phyloP scores from a whole-genome alignment of 306 rosid genomes.

The Lotus japonicus region DNA sequence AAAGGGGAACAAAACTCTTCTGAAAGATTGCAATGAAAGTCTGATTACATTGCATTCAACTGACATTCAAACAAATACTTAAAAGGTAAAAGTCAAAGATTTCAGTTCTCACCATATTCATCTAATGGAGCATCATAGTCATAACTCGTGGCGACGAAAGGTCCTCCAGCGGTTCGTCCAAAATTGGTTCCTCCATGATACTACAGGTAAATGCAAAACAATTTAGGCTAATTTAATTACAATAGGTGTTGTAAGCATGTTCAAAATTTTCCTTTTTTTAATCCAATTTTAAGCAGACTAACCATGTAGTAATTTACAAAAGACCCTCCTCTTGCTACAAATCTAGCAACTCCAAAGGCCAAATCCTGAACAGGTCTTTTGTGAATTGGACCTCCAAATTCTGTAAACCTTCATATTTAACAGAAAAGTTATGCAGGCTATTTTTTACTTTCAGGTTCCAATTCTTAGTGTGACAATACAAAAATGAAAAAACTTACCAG shows the following conservation, averaged over 20 bases:
- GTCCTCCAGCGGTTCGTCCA: slow-evolving; percentile 99
- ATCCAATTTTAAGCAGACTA: slow-evolving; percentile 21
- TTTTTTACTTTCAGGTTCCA: background rate
- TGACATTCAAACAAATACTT: too few relatives aligned
- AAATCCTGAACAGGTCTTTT: slow-evolving; percentile 91
- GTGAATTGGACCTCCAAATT: slow-evolving; percentile 89
- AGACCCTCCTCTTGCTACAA: slow-evolving; percentile 90
- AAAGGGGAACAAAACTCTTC: too few relatives aligned
- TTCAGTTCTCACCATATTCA: slow-evolving; percentile 77
- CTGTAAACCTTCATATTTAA: slow-evolving; percentile 63
- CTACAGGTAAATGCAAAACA: slow-evolving; percentile 29
- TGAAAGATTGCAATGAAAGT: too few relatives aligned
- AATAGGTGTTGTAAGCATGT: background rate
- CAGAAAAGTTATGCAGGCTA: background rate
- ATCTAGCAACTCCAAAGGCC: slow-evolving; percentile 83
- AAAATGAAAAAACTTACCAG: slow-evolving; percentile 42
- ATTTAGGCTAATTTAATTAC: background rate
- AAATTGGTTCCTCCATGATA: slow-evolving; percentile 99
- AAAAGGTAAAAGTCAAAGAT: background rate
- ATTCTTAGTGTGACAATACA: background rate
- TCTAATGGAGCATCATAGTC: slow-evolving; percentile 98
- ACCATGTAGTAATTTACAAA: slow-evolving; percentile 96
- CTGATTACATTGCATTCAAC: too few relatives aligned
- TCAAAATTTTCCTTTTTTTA: slow-evolving; percentile 7
- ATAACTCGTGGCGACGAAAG: slow-evolving; percentile 94